A percentile compares a stretch with the other conserved stretches of the same genome.
Conservation (phyloP, 495 filamentous ascomycete species). For the Peziza echinospora region DNA sequence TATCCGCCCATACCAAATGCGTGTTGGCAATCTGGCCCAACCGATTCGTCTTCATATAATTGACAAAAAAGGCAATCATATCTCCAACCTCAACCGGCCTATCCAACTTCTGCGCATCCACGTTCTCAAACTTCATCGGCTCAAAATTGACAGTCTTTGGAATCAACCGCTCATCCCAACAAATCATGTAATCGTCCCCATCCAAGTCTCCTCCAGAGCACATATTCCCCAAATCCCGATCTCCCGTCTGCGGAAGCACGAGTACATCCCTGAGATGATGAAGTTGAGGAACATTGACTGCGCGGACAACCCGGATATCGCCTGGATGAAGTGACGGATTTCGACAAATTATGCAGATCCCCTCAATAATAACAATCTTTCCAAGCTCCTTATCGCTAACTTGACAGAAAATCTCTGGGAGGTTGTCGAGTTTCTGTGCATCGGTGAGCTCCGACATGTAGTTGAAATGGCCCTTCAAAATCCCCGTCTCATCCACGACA, state of each 20-base stretch:
- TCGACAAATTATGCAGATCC: conserved; percentile 62
- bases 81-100: conserved; percentile 42
- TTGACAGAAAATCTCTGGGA: conserved; percentile 84
- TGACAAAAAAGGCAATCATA: conserved; percentile 67
- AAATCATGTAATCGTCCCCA: conserved; percentile 84
- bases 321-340: conserved; percentile 92
- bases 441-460: conserved; percentile 10
- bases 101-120: conserved; percentile 26
- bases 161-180: conserved; percentile 68
- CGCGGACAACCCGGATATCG: conserved; percentile 70
- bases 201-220: conserved; percentile 91
- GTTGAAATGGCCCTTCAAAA: conserved; percentile 44
- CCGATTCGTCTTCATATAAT: conserved; percentile 80
- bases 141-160: conserved; percentile 44
- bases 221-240: conserved; percentile 74
- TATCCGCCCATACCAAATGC: conserved; percentile 62
- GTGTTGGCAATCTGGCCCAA: conserved; percentile 61
- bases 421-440: conserved; percentile 11
- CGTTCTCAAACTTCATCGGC: conserved; percentile 51
- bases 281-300: conserved; percentile 53
- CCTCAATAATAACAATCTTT: conserved; percentile 44
- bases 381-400: conserved; percentile 33
- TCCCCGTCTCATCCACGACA: conserved; percentile 63
- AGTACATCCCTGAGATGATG: conserved; percentile 63
- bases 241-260: conserved; percentile 66